Base-by-base conservation (phyloP, 2,329 filamentous ascomycete species). In the Westerdykella sp. region DNA sequence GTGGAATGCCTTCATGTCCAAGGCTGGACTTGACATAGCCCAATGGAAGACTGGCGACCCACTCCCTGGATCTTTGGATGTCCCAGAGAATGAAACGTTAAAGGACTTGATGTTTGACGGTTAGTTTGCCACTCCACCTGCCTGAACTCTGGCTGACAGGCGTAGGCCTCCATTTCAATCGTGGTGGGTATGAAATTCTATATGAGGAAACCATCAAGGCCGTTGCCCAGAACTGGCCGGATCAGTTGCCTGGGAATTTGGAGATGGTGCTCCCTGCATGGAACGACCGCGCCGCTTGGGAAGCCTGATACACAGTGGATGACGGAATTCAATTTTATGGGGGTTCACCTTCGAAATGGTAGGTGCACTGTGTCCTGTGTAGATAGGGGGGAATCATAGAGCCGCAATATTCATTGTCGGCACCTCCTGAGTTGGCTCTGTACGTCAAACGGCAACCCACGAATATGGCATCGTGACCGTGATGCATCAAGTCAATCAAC, bases 1-100 rank as follows among this genome's bases (percentile, higher is more conserved):
- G 1, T 94, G 87, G 80, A 77, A 79, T 47, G 80, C 80, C 0
- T 76, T 96, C 55, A 87, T 95, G 81, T 73, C 79, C 43, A 74
- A 78, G 37, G 71, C 74, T 2, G 75, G 74, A 1, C 82, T 77
- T 69, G 62, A 71, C 13, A 38, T 46, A 7, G 50, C 53, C 12
- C 66, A 68, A 1, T 65, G 63, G 63, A 52, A 59, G 32, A 40
- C 46, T 16, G 74, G 71, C 6, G 68, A 74, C 32, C 66, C 71
- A 4, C 57, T 83, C 22, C 65, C 71, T 12, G 76, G 90, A 65
- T 71, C 79, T 66, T 63, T 75, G 63, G 62, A 79, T 67, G 67
- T 78, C 66, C 61, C 79, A 62, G 53, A 75, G 39, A 84, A 81
- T 58, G 75, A 81, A 42, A 70, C 65, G 7, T 60, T 83, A 36